Evolutionary conservation across 176 grass and related monocot species (phyloP), one percentile per base, ranked within the genome.

Genomic region (Oryza coarctata): DNA sequence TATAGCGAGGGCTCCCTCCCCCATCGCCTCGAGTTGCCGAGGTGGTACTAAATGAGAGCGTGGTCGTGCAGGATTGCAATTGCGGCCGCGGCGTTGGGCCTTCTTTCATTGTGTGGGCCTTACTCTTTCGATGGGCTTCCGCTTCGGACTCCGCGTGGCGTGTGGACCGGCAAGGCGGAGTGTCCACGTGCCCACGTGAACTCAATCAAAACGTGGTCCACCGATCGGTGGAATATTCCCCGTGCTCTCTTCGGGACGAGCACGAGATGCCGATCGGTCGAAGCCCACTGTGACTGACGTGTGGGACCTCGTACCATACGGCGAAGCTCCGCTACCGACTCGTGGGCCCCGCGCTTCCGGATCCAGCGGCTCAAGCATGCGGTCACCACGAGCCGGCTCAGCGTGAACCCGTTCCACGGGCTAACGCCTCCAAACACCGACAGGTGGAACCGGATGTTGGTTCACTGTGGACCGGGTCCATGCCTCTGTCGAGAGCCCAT

Each of bases 391-490:
- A 35, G 47, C 40, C 23, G 3, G 35, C 22, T 9, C 22, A 43
- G 5, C 9, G 36, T 65, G 58, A 2, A 86, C 70, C 62, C 0
- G 43, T 50, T 57, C 60, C 26, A 43, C 25, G 22, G 13, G 26
- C 10, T 41, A 3, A 7, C 28, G 31, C 4, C 20, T 47, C 2
- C 12, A 27, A 1, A 6, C 0, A n/a, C 52, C 10, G 77, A 15
- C 78, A 33, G 11, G 66, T 73, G 44, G 65, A 78, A 2, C 28
- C 7, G 2, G 0, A 0, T 0, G 1, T 9, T 13, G 0, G 45
- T 12, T 28, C 15, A 67, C 0, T 0, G 6, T 73, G 15, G 83
- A 90, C 79, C 79, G 1, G 45, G 22, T 86, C 47, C 74, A 90
- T 28, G 64, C 47, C 32, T 29, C 34, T 18, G 0, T 15, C 17